A percentile compares a stretch with the other conserved stretches of the same genome.
Evolutionary conservation across 192 early-diverging fungal species (phyloP).

Genomic region (Podila verticillata): DNA sequence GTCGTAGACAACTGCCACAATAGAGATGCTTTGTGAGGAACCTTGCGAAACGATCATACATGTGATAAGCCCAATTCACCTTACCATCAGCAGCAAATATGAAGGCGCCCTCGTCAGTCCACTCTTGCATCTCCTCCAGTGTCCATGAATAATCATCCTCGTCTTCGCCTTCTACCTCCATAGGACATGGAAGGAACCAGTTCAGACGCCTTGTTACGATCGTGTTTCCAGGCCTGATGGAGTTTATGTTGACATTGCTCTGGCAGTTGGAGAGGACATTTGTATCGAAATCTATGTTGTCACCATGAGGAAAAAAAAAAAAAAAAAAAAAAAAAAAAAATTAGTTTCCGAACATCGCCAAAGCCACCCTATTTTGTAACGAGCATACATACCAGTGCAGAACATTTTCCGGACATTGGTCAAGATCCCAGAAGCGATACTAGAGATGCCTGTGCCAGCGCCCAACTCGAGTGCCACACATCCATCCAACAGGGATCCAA

Average conservation of each 20-base stretch:
- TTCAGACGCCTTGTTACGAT: constrained; percentile 15
- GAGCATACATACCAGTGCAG: constrained; percentile 24
- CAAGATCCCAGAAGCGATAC: constrained; percentile 14
- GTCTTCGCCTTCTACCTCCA: not conserved
- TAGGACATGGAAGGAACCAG: constrained; percentile 31
- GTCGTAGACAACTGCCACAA: constrained; percentile 44
- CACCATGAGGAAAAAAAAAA: not conserved
- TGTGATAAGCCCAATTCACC: no score
- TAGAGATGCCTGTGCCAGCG: constrained; percentile 39
- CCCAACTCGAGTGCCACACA: constrained; percentile 20
- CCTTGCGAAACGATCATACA: no score
- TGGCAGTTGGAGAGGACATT: constrained; percentile 24
- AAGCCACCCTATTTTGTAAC: not conserved
- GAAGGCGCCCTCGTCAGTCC: constrained; percentile 29
- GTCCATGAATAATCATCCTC: constrained; percentile 23
- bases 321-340: not conserved
- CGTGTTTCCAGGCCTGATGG: not conserved
- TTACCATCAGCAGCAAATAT: constrained; percentile 45
- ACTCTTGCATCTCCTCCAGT: constrained; percentile 5
- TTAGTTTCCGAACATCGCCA: no score
- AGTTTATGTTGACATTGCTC: constrained; percentile 17
- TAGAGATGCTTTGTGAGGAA: not conserved
- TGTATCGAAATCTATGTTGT: constrained; percentile 22
- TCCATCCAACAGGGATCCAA: constrained; percentile 5
- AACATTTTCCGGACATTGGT: constrained; percentile 5